phyloP scores from a whole-genome alignment of 2,329 filamentous ascomycete genomes.

The Pseudopyricularia cyperi region DNA sequence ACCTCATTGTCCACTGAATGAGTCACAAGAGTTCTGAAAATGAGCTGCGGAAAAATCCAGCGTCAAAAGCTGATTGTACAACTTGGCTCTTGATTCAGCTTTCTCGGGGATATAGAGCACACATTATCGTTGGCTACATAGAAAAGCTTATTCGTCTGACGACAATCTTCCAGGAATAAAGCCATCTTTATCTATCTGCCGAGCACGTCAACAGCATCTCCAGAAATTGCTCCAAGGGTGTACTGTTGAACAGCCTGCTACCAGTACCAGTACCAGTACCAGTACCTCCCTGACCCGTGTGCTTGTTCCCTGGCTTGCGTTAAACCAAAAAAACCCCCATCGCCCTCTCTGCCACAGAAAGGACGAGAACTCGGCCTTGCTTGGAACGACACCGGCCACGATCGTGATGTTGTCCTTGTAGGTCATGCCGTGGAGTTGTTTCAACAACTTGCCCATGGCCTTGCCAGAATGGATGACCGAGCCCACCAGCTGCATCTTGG shows the following conservation, averaged over 20 bases:
- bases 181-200: too few relatives aligned
- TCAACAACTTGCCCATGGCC: conserved; percentile 32
- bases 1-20: too few relatives aligned
- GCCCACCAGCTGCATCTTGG: conserved; percentile 41
- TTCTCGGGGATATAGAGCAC: too few relatives aligned
- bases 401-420: conserved; percentile 32
- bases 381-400: conserved; percentile 42
- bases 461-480: conserved; percentile 47
- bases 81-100: too few relatives aligned
- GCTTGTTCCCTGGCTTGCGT: conserved; percentile 38
- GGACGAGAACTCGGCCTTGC: too few relatives aligned
- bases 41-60: too few relatives aligned
- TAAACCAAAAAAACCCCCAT: conserved; percentile 9
- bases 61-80: too few relatives aligned
- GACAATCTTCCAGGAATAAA: too few relatives aligned
- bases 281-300: conserved; percentile 33
- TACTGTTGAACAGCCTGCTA: conserved; percentile 46
- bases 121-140: too few relatives aligned
- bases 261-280: conserved; percentile 32
- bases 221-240: conserved; percentile 18
- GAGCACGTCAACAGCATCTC: neutral
- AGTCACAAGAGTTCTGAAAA: too few relatives aligned
- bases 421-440: conserved; percentile 27
- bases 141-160: too few relatives aligned
- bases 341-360: conserved; percentile 3